Evolutionary conservation across 2,329 filamentous ascomycete species (phyloP).

Genomic region (Chaetomiaceae sp.): DNA sequence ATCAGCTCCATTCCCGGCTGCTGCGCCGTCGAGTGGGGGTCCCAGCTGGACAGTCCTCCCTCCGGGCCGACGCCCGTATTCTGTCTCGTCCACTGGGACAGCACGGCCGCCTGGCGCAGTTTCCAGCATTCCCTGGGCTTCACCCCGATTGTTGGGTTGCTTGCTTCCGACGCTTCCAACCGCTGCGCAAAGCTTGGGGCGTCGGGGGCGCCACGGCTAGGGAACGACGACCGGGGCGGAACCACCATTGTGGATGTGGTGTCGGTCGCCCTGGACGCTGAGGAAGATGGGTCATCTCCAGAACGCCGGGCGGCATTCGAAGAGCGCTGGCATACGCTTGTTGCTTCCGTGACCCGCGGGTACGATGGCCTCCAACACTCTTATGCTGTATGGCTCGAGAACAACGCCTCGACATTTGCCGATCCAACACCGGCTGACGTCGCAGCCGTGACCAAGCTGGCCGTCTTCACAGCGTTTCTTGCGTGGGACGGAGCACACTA

Average conservation of each 20-base stretch:
- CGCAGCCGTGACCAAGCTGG: constrained; percentile 1
- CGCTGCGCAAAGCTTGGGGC: constrained; percentile 7
- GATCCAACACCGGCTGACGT: constrained; percentile 4
- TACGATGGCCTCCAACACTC: constrained; percentile 5
- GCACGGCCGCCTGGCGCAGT: constrained; percentile 3
- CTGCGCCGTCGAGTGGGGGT: constrained; percentile 7
- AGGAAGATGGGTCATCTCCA: background rate
- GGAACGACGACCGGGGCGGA: background rate
- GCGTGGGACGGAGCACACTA: constrained; percentile 8
- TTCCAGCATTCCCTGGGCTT: constrained; percentile 9
- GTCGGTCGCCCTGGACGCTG: background rate
- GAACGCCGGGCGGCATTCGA: background rate
- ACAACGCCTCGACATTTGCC: constrained; percentile 3
- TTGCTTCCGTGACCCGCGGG: background rate
- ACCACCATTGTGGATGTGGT: constrained; percentile 4
- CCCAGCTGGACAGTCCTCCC: background rate
- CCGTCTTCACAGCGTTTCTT: constrained; percentile 8
- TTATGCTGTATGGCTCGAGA: constrained; percentile 9
- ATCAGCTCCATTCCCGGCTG: constrained; percentile 6
- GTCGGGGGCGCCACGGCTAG: background rate
- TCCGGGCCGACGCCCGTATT: background rate
- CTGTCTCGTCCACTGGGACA: constrained; percentile 12
- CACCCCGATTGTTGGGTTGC: constrained; percentile 3
- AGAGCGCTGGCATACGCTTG: constrained; percentile 1
- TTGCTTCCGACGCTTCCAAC: constrained; percentile 5